Evolutionary conservation across 2,329 filamentous ascomycete genomes (phyloP), one percentile per base, ranked within the genome.

Genomic region (Alternaria brassicae): DNA sequence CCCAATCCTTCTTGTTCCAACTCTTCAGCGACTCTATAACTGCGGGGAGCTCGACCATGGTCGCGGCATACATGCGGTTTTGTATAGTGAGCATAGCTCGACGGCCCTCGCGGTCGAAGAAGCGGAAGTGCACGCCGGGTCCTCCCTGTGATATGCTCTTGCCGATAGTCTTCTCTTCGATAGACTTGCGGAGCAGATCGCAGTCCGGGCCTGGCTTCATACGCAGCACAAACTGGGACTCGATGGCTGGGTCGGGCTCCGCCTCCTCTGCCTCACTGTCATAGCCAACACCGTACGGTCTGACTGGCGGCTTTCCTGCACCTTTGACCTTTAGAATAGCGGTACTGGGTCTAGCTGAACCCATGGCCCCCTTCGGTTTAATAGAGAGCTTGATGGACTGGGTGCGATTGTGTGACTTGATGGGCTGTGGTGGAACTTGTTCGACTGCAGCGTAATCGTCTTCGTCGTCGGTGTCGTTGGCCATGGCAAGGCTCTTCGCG

Each of bases 221-320:
- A 60, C 95, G 91, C 61, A 99, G 78, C 8, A 99, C 84, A 66
- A 98, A 92, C 65, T 96, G 90, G 72, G 94, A 91, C 77, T 98
- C 94, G 61, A 96, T 91, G 1, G 90, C 85, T 0, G 95, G 95
- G 72, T 99, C 95, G 9, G 82, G 79, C 77, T 99, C 95, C 13
- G 89, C 88, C 73, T 98, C 95, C 55, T 93, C 95, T 12, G 93
- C 92, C 78, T 98, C 95, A 3, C 93, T 97, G 76, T 99, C 95
- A 78, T 98, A 99, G 7, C 94, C 95, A 56, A 96, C 92, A 51
- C 95, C 95, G 1, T 87, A 86, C 5, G 88, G 88, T 63, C 91
- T 59, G 10, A 56, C 41, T 1, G 75, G 76, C 3, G 72, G 69
- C 55, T 72, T 77, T 6, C 75, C 75, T 0, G 64, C 63, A 19